phyloP scores from a whole-genome alignment of 129 eudicot genomes.

The Oenanthe sinensis region DNA sequence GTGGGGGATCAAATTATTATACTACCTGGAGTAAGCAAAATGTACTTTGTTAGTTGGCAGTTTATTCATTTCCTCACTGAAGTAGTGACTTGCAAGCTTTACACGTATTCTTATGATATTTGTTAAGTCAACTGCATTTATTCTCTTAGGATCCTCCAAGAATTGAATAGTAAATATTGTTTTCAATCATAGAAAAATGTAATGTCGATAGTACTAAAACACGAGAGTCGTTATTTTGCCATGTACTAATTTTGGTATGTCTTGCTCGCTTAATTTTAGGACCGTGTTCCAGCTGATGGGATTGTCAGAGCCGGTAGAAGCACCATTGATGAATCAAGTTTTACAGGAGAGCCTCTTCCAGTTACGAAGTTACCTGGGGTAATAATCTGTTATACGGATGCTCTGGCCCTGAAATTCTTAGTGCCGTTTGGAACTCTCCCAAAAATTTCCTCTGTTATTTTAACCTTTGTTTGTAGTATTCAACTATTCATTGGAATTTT shows the following conservation, averaged over 20 bases:
- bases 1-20: conserved; percentile 89
- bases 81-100: not conserved
- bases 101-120: not conserved
- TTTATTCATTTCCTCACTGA: not conserved
- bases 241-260: not conserved
- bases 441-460: not conserved
- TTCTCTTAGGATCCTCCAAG: not conserved
- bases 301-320: conserved; percentile 94
- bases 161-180: not conserved
- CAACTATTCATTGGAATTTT: not conserved
- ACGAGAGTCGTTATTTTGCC: not conserved
- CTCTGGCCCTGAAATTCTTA: not conserved
- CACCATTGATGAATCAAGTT: conserved; percentile 94
- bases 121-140: not conserved
- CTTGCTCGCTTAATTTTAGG: conserved; percentile 31
- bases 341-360: conserved; percentile 97
- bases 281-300: conserved; percentile 99
- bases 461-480: not conserved
- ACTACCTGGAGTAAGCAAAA: conserved; percentile 82
- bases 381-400: conserved; percentile 1
- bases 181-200: not conserved
- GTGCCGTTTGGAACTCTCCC: not conserved
- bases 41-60: not conserved
- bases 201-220: not conserved
- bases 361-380: conserved; percentile 98